Evolutionary conservation across 805 yeast species (phyloP), one percentile per base, ranked within the genome.

Genomic region (Scheffersomyces stipitis): DNA sequence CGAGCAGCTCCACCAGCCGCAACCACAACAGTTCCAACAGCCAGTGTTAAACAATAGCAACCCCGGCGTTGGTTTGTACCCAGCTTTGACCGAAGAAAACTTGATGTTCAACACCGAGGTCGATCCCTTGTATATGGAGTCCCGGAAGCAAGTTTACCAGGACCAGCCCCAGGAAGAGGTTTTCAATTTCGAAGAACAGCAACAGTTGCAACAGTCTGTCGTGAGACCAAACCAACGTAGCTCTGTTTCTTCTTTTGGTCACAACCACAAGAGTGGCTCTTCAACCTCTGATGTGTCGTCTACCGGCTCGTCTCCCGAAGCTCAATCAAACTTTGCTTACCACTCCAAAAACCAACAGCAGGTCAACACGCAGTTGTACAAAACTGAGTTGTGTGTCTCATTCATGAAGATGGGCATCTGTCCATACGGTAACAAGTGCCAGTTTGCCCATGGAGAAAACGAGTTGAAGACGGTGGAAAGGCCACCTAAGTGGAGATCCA

Each of bases 381-480:
- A 89, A 65, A 90, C 97, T 0, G 97, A 89, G 61, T 71, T 90
- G 38, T 89, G 97, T 61, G 83, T 81, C 27, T 82, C 90, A 17
- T 89, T 73, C 57, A 76, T 80, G 54, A 79, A 76, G 50, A 75
- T 78, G 46, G 80, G 80, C 16, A 46, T 55, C 9, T 89, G 97
- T 59, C 96, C 95, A 12, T 89, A 89, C 58, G 96, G 95, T 2
- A 74, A 76, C 46, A 89, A 89, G 66, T 89, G 97, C 60, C 96
- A 89, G 65, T 89, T 89, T 72, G 96, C 96, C 4, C 97, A 89
- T 56, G 96, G 97, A 14, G 71, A 76, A 27, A 65, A 74, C 37
- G 96, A 89, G 60, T 68, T 89, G 50, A 86, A 86, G 59, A 49
- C 62, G 9, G 81, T 87, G 30, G 82, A 80, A 42, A 73, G 91